Evolutionary conservation across 129 eudicot genomes (phyloP), one percentile per base, ranked within the genome.

Genomic region (Gnaphalium uliginosum): DNA sequence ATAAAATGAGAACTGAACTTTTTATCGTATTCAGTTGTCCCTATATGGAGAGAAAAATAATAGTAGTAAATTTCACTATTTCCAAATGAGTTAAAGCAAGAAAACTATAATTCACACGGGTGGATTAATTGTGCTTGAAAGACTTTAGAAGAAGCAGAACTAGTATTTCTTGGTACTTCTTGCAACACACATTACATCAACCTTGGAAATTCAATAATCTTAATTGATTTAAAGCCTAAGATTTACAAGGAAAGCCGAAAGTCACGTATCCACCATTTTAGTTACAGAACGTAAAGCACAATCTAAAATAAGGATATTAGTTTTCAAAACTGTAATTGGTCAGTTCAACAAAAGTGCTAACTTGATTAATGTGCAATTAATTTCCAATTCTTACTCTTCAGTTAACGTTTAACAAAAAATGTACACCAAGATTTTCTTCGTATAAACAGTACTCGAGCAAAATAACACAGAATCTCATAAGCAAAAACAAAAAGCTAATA

Each of bases 261-360:
- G 35, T 19, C 50, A 66, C 13, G 70, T 19, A 32, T 51, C 17
- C 56, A 50, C 18, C 56, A 35, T 41, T 25, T 18, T 60, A 23
- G 65, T 48, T 29, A 46, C 59, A 10, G 50, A 46, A 27, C 63
- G 24, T n/a, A 51, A 63, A 58, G 46, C 71, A 27, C 48, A 57
- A 51, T 64, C 71, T 64, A 63, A 29, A 43, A 29, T 29, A 37
- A 63, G 72, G 48, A 48, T 63, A 26, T 64, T 60, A 74, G 1
- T 13, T 62, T 43, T 23, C 11, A 50, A 41, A 62, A 46, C 29
- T 19, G 8, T 29, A 4, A 21, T 50, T 26, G 79, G 27, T 21
- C 50, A 29, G 72, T 64, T 75, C 25, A 50, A 68, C 53, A 64
- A 32, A 50, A 76, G 64, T 48, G 23, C 50, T 53, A 75, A 65